These are phyloP conservation scores for Heterobasidion irregulare DNA, from an alignment of 1,284 basidiomycete species.

Conservation along the genomic window DNA sequence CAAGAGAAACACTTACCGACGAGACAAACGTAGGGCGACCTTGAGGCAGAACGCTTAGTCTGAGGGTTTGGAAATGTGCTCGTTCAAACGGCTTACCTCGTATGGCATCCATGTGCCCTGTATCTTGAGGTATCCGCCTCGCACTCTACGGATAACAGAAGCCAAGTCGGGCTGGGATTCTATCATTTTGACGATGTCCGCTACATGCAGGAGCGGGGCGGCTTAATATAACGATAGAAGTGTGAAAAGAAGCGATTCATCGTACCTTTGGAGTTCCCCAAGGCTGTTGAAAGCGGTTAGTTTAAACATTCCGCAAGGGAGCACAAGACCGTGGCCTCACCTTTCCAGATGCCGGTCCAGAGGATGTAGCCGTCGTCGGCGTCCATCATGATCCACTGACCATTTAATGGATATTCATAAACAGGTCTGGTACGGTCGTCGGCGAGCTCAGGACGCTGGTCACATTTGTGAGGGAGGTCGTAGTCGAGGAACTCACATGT, in stretches of 20 bases:
- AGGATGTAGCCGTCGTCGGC: slow-evolving; percentile 82
- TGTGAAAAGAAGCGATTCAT: not conserved
- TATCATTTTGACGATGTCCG: slow-evolving; percentile 84
- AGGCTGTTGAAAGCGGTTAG: slow-evolving; percentile 33
- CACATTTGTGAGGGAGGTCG: not conserved
- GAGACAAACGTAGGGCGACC: slow-evolving; percentile 67
- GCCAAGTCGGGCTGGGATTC: slow-evolving; percentile 83
- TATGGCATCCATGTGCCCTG: slow-evolving; percentile 89
- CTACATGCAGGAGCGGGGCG: slow-evolving; percentile 27
- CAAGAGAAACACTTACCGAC: slow-evolving; percentile 43
- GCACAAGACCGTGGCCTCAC: slow-evolving; percentile 25
- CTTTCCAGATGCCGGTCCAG: slow-evolving; percentile 88
- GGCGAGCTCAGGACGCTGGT: not conserved
- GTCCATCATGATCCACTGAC: slow-evolving; percentile 90
- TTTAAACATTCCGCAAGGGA: slow-evolving; percentile 3
- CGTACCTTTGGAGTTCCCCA: slow-evolving; percentile 79
- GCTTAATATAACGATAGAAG: not conserved
- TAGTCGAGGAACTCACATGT: slow-evolving; percentile 47
- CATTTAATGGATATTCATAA: slow-evolving; percentile 80
- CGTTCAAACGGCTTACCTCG: slow-evolving; percentile 39
- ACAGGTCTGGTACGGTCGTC: slow-evolving; percentile 47
- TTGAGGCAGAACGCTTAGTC: slow-evolving; percentile 19
- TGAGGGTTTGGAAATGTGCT: not conserved
- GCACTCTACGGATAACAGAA: slow-evolving; percentile 68
- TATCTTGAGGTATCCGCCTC: slow-evolving; percentile 82